These are phyloP conservation scores for Rhodotorula paludigena DNA, from an alignment of 768 basidiomycete species.

Conservation along the genomic window DNA sequence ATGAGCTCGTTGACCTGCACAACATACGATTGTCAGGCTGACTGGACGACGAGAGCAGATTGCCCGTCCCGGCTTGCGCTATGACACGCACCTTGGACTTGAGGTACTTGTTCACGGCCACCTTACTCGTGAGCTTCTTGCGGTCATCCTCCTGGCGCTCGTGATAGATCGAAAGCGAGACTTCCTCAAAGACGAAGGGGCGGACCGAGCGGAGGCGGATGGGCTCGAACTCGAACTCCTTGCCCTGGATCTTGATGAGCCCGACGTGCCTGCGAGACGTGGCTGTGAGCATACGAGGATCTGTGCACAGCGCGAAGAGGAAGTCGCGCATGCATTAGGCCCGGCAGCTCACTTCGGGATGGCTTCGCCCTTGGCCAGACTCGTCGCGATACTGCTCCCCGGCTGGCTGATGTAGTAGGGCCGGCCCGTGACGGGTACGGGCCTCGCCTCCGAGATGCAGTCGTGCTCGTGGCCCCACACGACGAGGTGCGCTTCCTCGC, in stretches of 20 bases:
- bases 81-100: conserved; percentile 15
- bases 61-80: too few species aligned
- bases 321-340: too few species aligned
- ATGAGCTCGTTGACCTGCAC: conserved; percentile 71
- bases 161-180: conserved; percentile 67
- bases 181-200: conserved; percentile 83
- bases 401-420: conserved; percentile 89
- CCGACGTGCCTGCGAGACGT: conserved; percentile 83
- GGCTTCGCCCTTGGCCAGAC: conserved; percentile 85
- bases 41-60: too few species aligned
- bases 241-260: conserved; percentile 77
- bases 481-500: conserved; percentile 86
- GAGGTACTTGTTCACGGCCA: conserved; percentile 44
- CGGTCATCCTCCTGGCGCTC: conserved; percentile 71
- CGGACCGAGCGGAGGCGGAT: conserved; percentile 85
- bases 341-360: conserved; percentile 71
- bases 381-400: conserved; percentile 90
- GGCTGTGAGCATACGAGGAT: too few species aligned
- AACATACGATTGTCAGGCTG: too few species aligned
- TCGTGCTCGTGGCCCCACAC: conserved; percentile 99
- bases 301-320: too few species aligned
- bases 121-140: conserved; percentile 70
- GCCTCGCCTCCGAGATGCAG: conserved; percentile 67
- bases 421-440: conserved; percentile 86
- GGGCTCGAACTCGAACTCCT: conserved; percentile 77